Conservation (phyloP, 2,329 filamentous ascomycete species). For the Teratosphaeria pseudoeucalypti region DNA sequence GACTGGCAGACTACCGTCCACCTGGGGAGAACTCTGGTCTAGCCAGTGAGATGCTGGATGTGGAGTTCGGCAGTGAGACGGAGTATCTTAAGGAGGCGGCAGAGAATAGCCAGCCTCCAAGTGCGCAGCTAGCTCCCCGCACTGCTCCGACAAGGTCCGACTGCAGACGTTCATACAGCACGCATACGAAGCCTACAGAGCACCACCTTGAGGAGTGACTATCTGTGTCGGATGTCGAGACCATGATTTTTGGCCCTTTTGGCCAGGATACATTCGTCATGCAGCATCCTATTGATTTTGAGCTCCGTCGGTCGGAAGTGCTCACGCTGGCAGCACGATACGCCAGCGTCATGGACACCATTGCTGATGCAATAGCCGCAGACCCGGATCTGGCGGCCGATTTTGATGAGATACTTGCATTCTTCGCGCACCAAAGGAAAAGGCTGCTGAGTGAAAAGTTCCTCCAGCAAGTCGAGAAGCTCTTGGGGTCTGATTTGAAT, state of each 20-base stretch:
- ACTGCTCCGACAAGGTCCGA: background rate
- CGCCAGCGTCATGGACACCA: background rate
- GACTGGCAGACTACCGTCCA: background rate
- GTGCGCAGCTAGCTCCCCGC: background rate
- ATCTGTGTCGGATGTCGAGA: background rate
- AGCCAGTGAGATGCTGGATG: background rate
- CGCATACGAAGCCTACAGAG: background rate
- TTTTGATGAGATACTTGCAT: background rate
- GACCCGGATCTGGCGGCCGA: background rate
- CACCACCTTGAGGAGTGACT: background rate
- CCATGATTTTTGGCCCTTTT: background rate
- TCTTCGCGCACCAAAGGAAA: background rate
- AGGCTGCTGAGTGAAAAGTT: background rate
- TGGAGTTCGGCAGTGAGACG: background rate
- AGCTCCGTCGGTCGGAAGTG: background rate
- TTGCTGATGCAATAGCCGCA: background rate
- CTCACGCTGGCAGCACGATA: background rate
- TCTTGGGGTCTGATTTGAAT: background rate
- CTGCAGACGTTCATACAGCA: background rate
- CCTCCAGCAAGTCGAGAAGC: background rate
- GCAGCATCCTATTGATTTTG: background rate
- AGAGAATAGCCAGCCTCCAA: background rate
- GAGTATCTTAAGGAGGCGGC: background rate
- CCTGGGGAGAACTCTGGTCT: background rate
- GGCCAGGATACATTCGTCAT: background rate